Base-by-base conservation (phyloP, 1,284 basidiomycete species). In the Baeospora myosura region DNA sequence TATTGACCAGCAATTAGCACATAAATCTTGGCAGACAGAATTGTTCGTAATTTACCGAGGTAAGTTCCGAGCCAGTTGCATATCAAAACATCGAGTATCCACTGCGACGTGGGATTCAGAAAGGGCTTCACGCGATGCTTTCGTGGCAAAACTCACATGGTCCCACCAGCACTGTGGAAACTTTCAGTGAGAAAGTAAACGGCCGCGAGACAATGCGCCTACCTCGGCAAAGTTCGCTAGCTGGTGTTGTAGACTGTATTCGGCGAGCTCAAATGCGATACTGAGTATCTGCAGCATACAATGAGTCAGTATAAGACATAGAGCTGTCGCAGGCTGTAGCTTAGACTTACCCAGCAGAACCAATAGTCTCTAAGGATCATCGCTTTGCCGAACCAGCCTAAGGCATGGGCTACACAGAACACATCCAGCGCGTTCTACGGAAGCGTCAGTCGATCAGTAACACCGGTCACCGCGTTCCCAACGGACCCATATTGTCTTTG, bases 31-130 rank as follows among this genome's bases (percentile, higher is more conserved):
- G 4, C 21, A n/a, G 32, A 18, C 30, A 43, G 42, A n/a, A n/a
- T n/a, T n/a, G n/a, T n/a, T 20, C 53, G 25, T 36, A 39, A 52
- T 67, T 53, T 55, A 77, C 86, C 88, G 8, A 89, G 59, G 59
- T 86, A 88, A 11, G 84, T 85, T 38, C 87, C 87, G 41, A 87
- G 58, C 86, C 88, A 89, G 59, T 91, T 91, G 65, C 87, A 91
- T 22, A 90, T 52, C 37, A 89, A 66, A 38, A 90, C 88, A 59
- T 90, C 87, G 38, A 90, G 67, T 44, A 90, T 66, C 88, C 88
- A 90, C 83, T 88, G 55, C 35, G 28, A 45, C 34, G 37, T n/a
- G n/a, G n/a, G n/a, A n/a, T n/a, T n/a, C n/a, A 36, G 40, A 48
- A 21, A 38, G 48, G 6, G 46, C 55, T 41, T 56, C 49, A 21